Percentiles rank a stretch among this genome's conserved stretches.
Evolutionary conservation across 2,329 filamentous ascomycete species (phyloP).

Genomic region (Rutstroemia sp.): DNA sequence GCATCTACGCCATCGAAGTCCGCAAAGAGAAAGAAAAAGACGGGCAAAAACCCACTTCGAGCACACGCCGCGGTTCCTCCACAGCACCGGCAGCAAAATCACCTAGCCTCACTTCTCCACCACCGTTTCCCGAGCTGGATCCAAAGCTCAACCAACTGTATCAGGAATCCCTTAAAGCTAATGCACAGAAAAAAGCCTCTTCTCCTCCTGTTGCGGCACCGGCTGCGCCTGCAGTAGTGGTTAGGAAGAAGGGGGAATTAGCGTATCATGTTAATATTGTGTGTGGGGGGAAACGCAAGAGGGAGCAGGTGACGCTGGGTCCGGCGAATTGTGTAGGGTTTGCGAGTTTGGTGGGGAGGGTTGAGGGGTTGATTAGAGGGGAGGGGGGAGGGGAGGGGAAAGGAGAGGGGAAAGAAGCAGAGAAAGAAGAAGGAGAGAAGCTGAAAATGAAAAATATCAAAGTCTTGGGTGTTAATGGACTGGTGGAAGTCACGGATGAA

Average conservation of each 20-base stretch:
- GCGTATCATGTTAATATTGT: conserved; percentile 25
- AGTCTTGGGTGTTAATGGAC: conserved; percentile 18
- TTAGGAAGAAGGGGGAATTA: conserved; percentile 2
- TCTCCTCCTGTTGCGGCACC: not conserved
- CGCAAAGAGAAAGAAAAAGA: conserved; percentile 11
- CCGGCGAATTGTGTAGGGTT: conserved; percentile 20
- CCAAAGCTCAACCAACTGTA: conserved; percentile 2
- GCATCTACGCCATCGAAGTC: conserved; percentile 23
- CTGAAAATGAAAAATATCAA: conserved; percentile 17
- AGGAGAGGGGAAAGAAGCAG: too few species aligned
- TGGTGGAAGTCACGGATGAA: conserved; percentile 20
- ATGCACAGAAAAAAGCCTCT: not conserved
- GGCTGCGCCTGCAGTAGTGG: not conserved
- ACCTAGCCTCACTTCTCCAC: not conserved
- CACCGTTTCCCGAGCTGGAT: not conserved
- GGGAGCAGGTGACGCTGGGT: conserved; percentile 16
- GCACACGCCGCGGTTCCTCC: not conserved
- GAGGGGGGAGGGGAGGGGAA: too few species aligned
- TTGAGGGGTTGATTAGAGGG: conserved; percentile 13
- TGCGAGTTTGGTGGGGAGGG: conserved; percentile 20
- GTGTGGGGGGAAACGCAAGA: conserved; percentile 15
- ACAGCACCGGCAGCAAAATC: not conserved
- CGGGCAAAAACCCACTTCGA: not conserved
- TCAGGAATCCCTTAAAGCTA: not conserved
- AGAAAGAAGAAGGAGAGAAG: conserved; percentile 1